A percentile compares a stretch with the other conserved stretches of the same genome.
phyloP scores from a whole-genome alignment of 176 grass and related monocot genomes.

The Raddia distichophylla region DNA sequence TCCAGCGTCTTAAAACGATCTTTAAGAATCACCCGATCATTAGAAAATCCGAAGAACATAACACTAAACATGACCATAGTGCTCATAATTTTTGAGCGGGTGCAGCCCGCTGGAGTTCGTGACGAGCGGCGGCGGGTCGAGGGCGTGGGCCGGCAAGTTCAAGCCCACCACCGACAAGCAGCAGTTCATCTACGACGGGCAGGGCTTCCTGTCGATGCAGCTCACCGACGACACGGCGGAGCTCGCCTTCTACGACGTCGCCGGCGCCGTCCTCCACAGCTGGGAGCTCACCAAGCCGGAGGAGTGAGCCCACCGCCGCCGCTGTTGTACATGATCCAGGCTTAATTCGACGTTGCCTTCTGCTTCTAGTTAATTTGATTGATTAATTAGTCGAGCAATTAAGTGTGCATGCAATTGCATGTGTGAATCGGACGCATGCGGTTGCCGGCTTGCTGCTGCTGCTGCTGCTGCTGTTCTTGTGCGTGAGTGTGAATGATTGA shows the following conservation, averaged over 20 bases:
- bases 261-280: constrained; percentile 57
- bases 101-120: constrained; percentile 62
- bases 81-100: too few species aligned
- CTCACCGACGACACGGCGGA: constrained; percentile 43
- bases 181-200: constrained; percentile 85
- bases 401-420: too few species aligned
- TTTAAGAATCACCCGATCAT: too few species aligned
- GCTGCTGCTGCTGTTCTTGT: too few species aligned
- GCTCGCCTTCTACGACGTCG: constrained; percentile 66
- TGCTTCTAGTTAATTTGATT: too few species aligned
- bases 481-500: too few species aligned
- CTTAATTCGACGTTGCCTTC: neutral
- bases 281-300: constrained; percentile 58
- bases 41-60: too few species aligned
- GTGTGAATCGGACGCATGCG: too few species aligned
- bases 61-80: too few species aligned
- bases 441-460: too few species aligned
- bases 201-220: constrained; percentile 81
- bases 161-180: constrained; percentile 55
- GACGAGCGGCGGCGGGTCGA: constrained; percentile 85
- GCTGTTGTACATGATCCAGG: neutral
- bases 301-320: neutral
- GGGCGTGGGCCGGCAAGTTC: constrained; percentile 75
- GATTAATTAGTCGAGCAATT: too few species aligned
- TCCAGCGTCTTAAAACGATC: too few species aligned